phyloP scores from a whole-genome alignment of 2,329 filamentous ascomycete genomes.

The Acephala macrosclerotiorum region DNA sequence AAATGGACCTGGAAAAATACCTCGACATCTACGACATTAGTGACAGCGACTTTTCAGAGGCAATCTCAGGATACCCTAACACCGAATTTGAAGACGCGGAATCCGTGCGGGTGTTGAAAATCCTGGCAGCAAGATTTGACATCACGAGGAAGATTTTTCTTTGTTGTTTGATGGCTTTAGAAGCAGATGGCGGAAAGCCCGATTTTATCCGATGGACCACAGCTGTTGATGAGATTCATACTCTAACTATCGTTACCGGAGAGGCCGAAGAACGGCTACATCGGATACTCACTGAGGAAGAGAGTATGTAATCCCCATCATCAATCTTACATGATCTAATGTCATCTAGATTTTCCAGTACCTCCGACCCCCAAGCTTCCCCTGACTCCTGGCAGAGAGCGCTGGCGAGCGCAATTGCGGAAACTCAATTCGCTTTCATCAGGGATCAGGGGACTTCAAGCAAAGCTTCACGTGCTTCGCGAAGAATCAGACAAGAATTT shows the following conservation, averaged over 20 bases:
- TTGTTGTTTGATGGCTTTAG: constrained; percentile 87
- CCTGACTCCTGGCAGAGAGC: constrained; percentile 78
- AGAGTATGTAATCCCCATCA: constrained; percentile 62
- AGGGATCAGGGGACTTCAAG: constrained; percentile 89
- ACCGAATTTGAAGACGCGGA: constrained; percentile 78
- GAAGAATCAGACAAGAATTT: constrained; percentile 86
- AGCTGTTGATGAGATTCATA: constrained; percentile 77
- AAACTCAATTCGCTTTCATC: constrained; percentile 89
- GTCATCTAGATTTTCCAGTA: constrained; percentile 56
- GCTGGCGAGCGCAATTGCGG: constrained; percentile 84
- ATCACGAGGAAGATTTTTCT: constrained; percentile 84
- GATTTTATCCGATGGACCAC: constrained; percentile 83
- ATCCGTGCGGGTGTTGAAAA: constrained; percentile 81
- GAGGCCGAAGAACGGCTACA: constrained; percentile 71
- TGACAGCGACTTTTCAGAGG: constrained; percentile 74
- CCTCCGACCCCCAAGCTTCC: constrained; percentile 65
- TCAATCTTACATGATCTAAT: constrained; percentile 37
- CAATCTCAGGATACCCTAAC: constrained; percentile 68
- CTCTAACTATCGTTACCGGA: constrained; percentile 66
- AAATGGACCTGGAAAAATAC: constrained; percentile 87
- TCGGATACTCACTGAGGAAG: constrained; percentile 77
- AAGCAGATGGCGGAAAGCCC: constrained; percentile 78
- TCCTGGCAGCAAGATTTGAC: constrained; percentile 81
- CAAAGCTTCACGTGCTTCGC: constrained; percentile 89
- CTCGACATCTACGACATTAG: constrained; percentile 88